Evolutionary conservation across 2,329 filamentous ascomycete species (phyloP).

Genomic region (Fusarium newnesense): DNA sequence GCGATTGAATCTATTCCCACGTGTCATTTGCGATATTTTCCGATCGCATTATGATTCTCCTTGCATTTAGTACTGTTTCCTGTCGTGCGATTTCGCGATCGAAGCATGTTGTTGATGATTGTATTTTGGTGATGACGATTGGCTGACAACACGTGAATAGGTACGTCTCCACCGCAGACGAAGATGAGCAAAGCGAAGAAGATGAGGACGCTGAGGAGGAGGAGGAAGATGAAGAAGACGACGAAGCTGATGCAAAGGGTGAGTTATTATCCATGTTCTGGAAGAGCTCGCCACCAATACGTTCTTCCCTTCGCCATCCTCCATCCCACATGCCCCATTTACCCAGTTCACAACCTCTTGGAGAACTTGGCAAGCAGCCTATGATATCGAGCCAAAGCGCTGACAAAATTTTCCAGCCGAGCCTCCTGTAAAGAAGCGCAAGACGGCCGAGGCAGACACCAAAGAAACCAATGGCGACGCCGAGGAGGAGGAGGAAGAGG

Average conservation of each 20-base stretch:
- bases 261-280: slow-evolving; percentile 43
- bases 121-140: slow-evolving; percentile 2
- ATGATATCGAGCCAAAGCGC: neutral
- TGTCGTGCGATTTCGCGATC: neutral
- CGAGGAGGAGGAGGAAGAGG: slow-evolving; percentile 50
- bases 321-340: neutral
- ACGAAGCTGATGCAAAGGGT: slow-evolving; percentile 48
- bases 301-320: neutral
- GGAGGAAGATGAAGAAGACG: slow-evolving; percentile 51
- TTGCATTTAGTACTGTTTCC: neutral
- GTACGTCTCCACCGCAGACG: slow-evolving; percentile 52
- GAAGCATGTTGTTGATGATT: neutral
- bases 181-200: slow-evolving; percentile 55
- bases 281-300: slow-evolving; percentile 1
- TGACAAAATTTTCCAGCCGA: slow-evolving; percentile 14
- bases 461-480: slow-evolving; percentile 50
- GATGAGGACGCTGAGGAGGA: slow-evolving; percentile 52
- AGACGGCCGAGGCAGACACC: slow-evolving; percentile 52
- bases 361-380: neutral
- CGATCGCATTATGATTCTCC: neutral
- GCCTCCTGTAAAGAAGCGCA: slow-evolving; percentile 62
- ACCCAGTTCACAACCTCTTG: neutral
- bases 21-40: neutral
- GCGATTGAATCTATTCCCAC: slow-evolving; percentile 1
- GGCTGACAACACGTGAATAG: slow-evolving; percentile 40